Conservation (phyloP, 768 basidiomycete genomes). For the Sarcodon aspratus region DNA sequence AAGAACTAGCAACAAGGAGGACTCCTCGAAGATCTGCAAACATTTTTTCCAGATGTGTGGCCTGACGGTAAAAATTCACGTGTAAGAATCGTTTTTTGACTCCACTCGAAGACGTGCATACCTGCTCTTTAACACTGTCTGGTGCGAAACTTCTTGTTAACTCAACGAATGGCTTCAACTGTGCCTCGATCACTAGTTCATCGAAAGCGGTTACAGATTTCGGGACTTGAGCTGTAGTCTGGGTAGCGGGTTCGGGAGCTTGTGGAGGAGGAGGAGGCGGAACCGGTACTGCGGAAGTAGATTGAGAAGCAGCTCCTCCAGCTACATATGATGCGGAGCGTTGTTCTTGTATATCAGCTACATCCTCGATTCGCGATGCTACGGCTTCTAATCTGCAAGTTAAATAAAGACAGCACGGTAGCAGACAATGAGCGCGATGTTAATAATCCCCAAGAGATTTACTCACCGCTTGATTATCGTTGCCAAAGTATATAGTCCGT, state of each 20-base stretch:
- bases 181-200: constrained; percentile 59
- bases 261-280: constrained; percentile 25
- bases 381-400: constrained; percentile 74
- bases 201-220: constrained; percentile 63
- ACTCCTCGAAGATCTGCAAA: constrained; percentile 60
- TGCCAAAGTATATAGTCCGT: constrained; percentile 60
- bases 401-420: not conserved
- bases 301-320: constrained; percentile 3
- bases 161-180: constrained; percentile 63
- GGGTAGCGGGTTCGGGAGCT: constrained; percentile 20
- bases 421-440: constrained; percentile 6
- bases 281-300: constrained; percentile 14
- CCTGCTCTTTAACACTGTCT: constrained; percentile 66
- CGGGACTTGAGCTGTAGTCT: constrained; percentile 25
- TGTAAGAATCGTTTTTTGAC: not conserved
- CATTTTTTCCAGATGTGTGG: constrained; percentile 52
- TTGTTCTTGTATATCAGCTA: constrained; percentile 10
- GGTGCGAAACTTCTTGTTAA: constrained; percentile 63
- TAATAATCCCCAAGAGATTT: constrained; percentile 2
- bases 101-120: constrained; percentile 18
- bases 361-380: constrained; percentile 86
- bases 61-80: constrained; percentile 29
- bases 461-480: constrained; percentile 73
- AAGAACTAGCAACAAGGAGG: constrained; percentile 54
- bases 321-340: constrained; percentile 6